phyloP scores from a whole-genome alignment of 2,329 filamentous ascomycete species.

The Aspergillus ibericus region DNA sequence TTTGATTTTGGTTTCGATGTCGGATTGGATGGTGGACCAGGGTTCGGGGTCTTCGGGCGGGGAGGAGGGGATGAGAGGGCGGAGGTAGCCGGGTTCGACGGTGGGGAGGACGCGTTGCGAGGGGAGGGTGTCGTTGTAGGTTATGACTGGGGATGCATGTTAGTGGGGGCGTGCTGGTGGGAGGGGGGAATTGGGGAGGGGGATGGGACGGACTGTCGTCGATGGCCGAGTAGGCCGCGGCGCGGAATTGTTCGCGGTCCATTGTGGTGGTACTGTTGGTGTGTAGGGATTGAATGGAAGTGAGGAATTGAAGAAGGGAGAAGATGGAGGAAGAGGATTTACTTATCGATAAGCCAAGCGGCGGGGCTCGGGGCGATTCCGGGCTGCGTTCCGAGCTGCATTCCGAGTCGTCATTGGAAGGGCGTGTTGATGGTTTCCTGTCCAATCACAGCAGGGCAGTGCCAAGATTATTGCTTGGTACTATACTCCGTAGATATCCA shows the following conservation, averaged over 20 bases:
- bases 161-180: no score
- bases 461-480: no score
- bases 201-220: conserved; percentile 68
- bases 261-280: conserved; percentile 47
- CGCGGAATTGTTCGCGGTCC: conserved; percentile 76
- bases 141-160: conserved; percentile 59
- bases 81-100: conserved; percentile 82
- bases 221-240: conserved; percentile 73
- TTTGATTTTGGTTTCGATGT: conserved; percentile 83
- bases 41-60: conserved; percentile 65
- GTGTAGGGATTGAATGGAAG: background rate
- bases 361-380: background rate
- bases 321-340: background rate
- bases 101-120: conserved; percentile 71
- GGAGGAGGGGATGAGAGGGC: conserved; percentile 71
- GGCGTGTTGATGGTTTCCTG: background rate
- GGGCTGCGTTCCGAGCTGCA: background rate
- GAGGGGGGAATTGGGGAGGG: background rate
- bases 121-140: conserved; percentile 76
- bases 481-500: no score
- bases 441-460: background rate
- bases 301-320: background rate
- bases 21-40: conserved; percentile 77
- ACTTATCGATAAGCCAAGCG: background rate
- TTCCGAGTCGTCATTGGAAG: background rate